Evolutionary conservation across 495 filamentous ascomycete species (phyloP), one percentile per base, ranked within the genome.

Genomic region (Aspergillus baeticus): DNA sequence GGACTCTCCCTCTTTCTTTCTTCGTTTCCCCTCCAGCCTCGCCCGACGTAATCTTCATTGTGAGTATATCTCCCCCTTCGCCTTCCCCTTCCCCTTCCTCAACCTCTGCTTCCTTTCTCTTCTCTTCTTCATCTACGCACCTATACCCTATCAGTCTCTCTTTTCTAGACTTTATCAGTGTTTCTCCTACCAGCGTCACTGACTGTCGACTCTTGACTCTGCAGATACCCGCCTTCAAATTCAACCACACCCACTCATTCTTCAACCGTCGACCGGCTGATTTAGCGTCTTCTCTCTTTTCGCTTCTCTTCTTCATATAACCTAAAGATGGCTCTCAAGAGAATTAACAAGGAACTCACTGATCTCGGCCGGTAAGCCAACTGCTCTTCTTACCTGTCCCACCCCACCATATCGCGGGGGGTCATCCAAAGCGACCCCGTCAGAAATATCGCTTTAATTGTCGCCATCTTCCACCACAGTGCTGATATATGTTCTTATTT

Each of bases 311-410:
- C 63, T n/a, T 57, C 23, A 42, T 35, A 43, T 50, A 8, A 61
- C 70, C 62, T 76, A 59, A 73, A 66, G 65, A 98, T 98, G 94
- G 94, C 94, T 79, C 87, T 98, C 71, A 98, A 98, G 90, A 85
- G 94, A 75, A 98, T 98, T 81, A 97, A 96, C 86, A 98, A 98
- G 87, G 94, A 98, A 84, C 89, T 98, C 78, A 90, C 91, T 79
- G 94, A 98, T 71, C 87, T 98, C 70, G 94, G 94, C 81, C 91
- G 94, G 93, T 98, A 96, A 72, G 84, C 33, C 17, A 29, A 54
- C 44, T 29, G 17, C 35, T 47, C 10, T 20, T 51, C 22, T 17
- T 51, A 22, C 48, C 33, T 47, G 45, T 34, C 37, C 14, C 51
- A 59, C 64, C 60, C 63, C 59, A 57, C 61, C 53, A 59, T 48